These are phyloP conservation scores for Alloteropsis angusta DNA, from an alignment of 202 grass and related monocot species.

Conservation along the genomic window DNA sequence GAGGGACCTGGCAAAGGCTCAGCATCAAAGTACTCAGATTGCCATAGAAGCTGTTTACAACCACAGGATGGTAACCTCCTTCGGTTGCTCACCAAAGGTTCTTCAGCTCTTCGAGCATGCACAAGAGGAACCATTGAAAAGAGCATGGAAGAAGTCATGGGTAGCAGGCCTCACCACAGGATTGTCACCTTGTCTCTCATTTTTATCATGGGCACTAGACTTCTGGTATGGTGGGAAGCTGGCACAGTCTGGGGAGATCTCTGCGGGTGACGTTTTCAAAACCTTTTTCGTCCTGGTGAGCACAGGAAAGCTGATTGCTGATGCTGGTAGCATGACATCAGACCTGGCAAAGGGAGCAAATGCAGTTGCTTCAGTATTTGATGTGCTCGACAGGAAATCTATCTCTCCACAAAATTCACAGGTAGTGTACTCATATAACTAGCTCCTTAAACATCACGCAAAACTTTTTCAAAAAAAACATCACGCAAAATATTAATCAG, in stretches of 20 bases:
- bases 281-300: constrained; percentile 98
- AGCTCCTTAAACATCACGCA: neutral
- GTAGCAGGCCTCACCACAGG: constrained; percentile 86
- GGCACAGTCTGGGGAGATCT: constrained; percentile 77
- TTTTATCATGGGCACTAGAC: constrained; percentile 91
- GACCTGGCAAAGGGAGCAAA: constrained; percentile 92
- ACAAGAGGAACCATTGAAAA: constrained; percentile 78
- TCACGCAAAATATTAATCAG: neutral
- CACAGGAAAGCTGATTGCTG: constrained; percentile 94
- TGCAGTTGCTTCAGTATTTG: constrained; percentile 88
- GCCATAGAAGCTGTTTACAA: constrained; percentile 95
- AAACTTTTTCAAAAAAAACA: too few relatives aligned
- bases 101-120: constrained; percentile 76
- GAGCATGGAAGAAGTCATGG: constrained; percentile 85
- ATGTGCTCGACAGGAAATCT: constrained; percentile 86
- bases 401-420: constrained; percentile 55
- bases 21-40: constrained; percentile 90
- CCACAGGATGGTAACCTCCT: constrained; percentile 97
- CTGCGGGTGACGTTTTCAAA: constrained; percentile 90
- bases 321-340: constrained; percentile 98
- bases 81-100: constrained; percentile 68
- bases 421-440: constrained; percentile 32
- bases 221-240: constrained; percentile 98
- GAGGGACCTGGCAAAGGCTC: constrained; percentile 77
- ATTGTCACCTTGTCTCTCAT: constrained; percentile 82